Base-by-base conservation (phyloP, 129 eudicot species). In the Centaurea solstitialis region DNA sequence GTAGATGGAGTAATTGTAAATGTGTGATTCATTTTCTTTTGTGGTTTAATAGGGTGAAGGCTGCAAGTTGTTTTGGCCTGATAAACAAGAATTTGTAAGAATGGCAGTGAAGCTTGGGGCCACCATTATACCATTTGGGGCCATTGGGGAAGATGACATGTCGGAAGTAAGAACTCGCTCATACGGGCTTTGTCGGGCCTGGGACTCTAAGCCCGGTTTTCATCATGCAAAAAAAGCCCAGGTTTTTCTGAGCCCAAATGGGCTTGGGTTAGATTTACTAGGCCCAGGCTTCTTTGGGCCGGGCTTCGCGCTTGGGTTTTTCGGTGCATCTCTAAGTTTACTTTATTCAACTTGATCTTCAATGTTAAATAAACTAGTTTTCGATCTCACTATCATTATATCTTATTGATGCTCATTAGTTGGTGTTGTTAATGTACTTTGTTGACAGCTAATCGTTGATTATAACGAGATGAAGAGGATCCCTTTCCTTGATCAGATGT, bases 51-150 rank as follows among this genome's bases (percentile, higher is more conserved):
- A 83, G 86, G 86, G 82, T 62, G 86, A 83, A 83, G 38, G 74
- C 7, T 30, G 82, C 62, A 83, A 83, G 78, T 83, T 83, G 23
- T 83, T 83, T 77, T 77, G 82, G 86, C 86, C 86, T 9, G 82
- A 83, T 4, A 83, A 83, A 77, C 82, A 77, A 62, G 86, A 83
- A 64, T 83, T 83, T 77, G 86, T 83, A 77, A 77, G 78, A 71
- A 77, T 77, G 86, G 82, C 86, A 15, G 82, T 83, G 69, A 77
- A 53, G 74, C 73, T 77, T 77, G 86, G 86, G 57, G 86, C 86
- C 61, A 83, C 86, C 68, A 83, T 77, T 77, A 24, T 83, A 23
- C 86, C 86, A 41, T 77, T 18, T 77, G 86, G 82, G 20, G 82
- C 73, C 41, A 73, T 83, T 28, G 86, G 86, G 21, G 86, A 83